These are phyloP conservation scores for Colletotrichum sp. DNA, from an alignment of 2,329 filamentous ascomycete species.

Conservation along the genomic window DNA sequence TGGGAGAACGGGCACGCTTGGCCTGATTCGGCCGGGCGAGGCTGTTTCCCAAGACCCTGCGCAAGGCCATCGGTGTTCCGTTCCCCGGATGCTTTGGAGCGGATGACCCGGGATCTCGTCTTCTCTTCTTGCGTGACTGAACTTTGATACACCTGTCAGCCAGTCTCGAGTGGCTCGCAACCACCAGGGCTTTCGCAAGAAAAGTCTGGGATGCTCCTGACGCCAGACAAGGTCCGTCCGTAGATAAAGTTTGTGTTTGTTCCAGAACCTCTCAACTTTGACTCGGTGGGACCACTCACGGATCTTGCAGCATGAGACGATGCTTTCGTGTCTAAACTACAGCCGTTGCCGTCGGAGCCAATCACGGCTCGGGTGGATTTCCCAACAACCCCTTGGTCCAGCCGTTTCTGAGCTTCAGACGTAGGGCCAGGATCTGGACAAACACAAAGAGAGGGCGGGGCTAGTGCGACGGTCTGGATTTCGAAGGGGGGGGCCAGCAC, in stretches of 20 bases:
- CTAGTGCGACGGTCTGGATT: not conserved
- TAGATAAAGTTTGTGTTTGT: not conserved
- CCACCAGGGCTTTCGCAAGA: not conserved
- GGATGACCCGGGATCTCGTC: not conserved
- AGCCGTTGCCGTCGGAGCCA: not conserved
- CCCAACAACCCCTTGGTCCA: not conserved
- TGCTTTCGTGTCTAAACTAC: not conserved
- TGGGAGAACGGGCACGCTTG: not conserved
- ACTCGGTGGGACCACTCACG: constrained; percentile 2
- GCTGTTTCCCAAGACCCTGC: not conserved
- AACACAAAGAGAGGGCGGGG: not conserved
- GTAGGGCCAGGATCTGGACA: not conserved
- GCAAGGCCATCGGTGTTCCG: not conserved
- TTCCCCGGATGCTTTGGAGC: not conserved
- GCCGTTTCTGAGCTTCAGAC: not conserved
- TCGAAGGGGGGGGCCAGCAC: not conserved
- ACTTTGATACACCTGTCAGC: not conserved
- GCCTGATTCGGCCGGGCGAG: not conserved
- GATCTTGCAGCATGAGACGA: constrained; percentile 3
- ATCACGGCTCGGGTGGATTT: not conserved
- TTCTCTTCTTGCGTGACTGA: not conserved
- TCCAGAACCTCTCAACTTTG: constrained; percentile 11
- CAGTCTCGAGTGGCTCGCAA: not conserved
- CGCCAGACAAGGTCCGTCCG: not conserved
- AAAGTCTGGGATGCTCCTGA: not conserved